These are phyloP conservation scores for Euclidium syriacum DNA, from an alignment of 345 rosid genomes.

Conservation along the genomic window DNA sequence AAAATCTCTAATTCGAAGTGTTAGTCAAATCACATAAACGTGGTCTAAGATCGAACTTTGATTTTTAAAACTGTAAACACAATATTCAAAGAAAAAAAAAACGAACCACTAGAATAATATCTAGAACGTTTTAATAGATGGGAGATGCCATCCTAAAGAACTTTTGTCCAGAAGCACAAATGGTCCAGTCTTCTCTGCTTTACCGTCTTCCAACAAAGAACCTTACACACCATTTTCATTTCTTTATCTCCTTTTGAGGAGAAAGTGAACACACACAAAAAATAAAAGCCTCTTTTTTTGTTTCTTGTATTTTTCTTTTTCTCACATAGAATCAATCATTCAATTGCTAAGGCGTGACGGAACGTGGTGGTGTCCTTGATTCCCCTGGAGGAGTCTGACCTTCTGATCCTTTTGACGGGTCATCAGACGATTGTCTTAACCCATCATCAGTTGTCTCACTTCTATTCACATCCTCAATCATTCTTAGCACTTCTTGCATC, in stretches of 20 bases:
- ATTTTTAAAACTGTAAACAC: slow-evolving; percentile 6
- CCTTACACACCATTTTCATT: slow-evolving; percentile 23
- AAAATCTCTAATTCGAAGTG: no score
- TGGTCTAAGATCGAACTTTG: slow-evolving; percentile 8
- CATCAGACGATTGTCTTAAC: slow-evolving; percentile 84
- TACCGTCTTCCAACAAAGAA: slow-evolving; percentile 25
- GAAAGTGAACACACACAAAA: slow-evolving; percentile 13
- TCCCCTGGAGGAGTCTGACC: slow-evolving; percentile 81
- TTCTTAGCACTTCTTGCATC: slow-evolving; percentile 76
- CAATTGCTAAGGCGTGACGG: slow-evolving; percentile 44
- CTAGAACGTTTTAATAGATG: slow-evolving; percentile 16
- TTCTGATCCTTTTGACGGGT: slow-evolving; percentile 92
- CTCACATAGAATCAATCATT: neutral
- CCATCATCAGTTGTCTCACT: slow-evolving; percentile 75
- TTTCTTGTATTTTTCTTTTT: neutral
- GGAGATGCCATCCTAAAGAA: slow-evolving; percentile 21
- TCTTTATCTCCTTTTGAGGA: slow-evolving; percentile 29
- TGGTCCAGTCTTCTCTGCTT: slow-evolving; percentile 27
- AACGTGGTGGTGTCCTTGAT: slow-evolving; percentile 60
- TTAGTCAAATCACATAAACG: no score
- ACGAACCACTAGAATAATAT: slow-evolving; percentile 10
- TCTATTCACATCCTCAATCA: slow-evolving; percentile 89
- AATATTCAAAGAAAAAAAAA: neutral
- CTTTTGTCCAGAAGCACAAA: slow-evolving; percentile 18
- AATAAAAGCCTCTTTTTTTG: slow-evolving; percentile 17